A percentile compares a stretch with the other conserved stretches of the same genome.
These are phyloP conservation scores for Pseudisothecium myosuroides DNA, from an alignment of 225 moss, liverwort and hornwort species.

Conservation along the genomic window DNA sequence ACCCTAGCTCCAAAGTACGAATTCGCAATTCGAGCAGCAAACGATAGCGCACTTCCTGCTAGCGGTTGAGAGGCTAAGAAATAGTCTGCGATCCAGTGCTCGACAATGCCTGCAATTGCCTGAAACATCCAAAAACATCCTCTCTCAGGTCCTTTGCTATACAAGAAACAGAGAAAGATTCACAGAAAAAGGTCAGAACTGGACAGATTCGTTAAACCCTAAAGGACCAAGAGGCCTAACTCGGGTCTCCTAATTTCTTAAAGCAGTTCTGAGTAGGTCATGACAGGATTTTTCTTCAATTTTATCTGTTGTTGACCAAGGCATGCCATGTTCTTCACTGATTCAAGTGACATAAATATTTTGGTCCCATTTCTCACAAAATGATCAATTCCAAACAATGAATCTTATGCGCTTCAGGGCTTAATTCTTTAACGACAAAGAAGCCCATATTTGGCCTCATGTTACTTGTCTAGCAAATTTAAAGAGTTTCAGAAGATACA, in stretches of 20 bases:
- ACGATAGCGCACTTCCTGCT: slow-evolving; percentile 60
- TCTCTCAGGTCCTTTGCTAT: not conserved
- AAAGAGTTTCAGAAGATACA: not conserved
- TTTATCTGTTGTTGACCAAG: not conserved
- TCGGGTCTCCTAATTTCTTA: not conserved
- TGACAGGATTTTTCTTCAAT: not conserved
- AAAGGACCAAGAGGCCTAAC: not conserved
- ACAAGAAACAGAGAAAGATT: not conserved
- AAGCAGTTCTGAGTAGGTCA: not conserved
- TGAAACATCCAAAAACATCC: not conserved
- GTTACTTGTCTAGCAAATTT: not conserved
- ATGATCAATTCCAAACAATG: not conserved
- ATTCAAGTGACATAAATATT: not conserved
- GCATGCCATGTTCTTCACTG: not conserved
- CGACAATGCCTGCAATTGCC: slow-evolving; percentile 84
- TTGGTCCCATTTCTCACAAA: not conserved
- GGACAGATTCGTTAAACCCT: not conserved
- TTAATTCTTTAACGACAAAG: not conserved
- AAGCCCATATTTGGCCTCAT: not conserved
- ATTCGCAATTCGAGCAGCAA: slow-evolving; percentile 59
- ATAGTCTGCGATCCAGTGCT: slow-evolving; percentile 90
- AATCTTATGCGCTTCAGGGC: not conserved
- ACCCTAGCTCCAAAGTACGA: slow-evolving; percentile 82
- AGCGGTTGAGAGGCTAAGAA: slow-evolving; percentile 79
- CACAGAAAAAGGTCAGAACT: not conserved